Base-by-base conservation (phyloP, 495 filamentous ascomycete genomes). In the Zalerion maritima region DNA sequence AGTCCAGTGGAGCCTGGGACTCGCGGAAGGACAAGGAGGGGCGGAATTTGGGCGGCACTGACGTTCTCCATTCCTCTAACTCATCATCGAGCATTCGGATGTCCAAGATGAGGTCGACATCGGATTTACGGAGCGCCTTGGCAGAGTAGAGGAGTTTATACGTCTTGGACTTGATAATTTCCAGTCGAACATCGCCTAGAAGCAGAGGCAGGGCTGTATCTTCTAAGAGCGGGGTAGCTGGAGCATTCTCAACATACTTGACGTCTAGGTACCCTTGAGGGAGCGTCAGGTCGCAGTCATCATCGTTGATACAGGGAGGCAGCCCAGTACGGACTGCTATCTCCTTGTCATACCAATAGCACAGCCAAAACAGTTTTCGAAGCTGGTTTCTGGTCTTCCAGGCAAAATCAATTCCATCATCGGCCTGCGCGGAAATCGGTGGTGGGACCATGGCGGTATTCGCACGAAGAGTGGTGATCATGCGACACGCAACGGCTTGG, bases 41-140 rank as follows among this genome's bases (percentile, higher is more conserved):
- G 6, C 62, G 43, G 46, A 54, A 60, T 17, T 45, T 24, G 3
- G 38, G 35, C 1, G 64, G 62, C 2, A 67, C 42, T 0, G 62
- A 61, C 0, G 60, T 20, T 2, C 63, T 49, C 65, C 65, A 70
- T 16, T 46, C 35, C 24, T 70, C 65, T 3, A 70, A 43, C 21
- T 62, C 54, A 17, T 64, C 60, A 36, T 70, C 65, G 2, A 70
- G 45, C 36, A 64, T 59, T 3, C 65, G 55, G 24, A 70, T 69
- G 12, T 61, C 55, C 10, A 58, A 55, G 5, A 70, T 38, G 3
- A 70, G 43, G 32, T 70, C 65, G 3, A 63, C 62, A 25, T 69
- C 62, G 0, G 60, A 55, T 35, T 69, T 70, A 15, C 58, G 49
- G 4, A 61, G 37, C 0, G 57, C 50, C 10, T 43, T 44, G 21